Evolutionary conservation across 1,284 basidiomycete genomes (phyloP).

Genomic region (Mrakiaceae sp.): DNA sequence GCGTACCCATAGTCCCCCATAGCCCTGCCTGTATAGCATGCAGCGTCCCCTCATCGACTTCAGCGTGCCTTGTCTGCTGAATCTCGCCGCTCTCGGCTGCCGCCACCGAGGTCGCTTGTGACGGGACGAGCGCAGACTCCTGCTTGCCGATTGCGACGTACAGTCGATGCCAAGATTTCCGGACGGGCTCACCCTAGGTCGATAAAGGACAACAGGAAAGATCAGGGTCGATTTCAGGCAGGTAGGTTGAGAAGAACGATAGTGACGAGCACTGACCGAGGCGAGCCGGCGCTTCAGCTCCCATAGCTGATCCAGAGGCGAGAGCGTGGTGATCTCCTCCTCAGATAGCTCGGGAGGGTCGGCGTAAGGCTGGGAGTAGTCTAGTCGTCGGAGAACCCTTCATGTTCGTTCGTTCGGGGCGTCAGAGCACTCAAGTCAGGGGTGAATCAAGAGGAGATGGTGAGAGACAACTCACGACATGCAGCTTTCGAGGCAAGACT

Average conservation of each 20-base stretch:
- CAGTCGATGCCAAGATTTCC: not conserved
- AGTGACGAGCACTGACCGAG: not conserved
- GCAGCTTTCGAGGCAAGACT: slow-evolving; percentile 29
- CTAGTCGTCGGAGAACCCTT: slow-evolving; percentile 3
- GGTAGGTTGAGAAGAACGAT: not conserved
- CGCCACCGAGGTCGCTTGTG: not conserved
- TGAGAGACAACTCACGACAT: slow-evolving; percentile 24
- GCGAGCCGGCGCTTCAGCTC: slow-evolving; percentile 1
- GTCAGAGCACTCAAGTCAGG: too few relatives aligned
- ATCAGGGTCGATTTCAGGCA: too few relatives aligned
- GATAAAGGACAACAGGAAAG: too few relatives aligned
- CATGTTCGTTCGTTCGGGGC: too few relatives aligned
- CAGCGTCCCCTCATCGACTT: slow-evolving; percentile 4
- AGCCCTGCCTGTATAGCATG: not conserved
- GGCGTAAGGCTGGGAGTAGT: not conserved
- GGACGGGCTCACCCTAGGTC: slow-evolving; percentile 11
- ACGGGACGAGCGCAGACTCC: slow-evolving; percentile 2
- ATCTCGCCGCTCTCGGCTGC: too few relatives aligned
- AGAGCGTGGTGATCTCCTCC: not conserved
- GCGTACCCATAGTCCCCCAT: not conserved
- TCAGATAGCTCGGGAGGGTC: not conserved
- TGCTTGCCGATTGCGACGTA: not conserved
- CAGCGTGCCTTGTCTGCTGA: not conserved
- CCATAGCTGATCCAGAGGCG: slow-evolving; percentile 8
- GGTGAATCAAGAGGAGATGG: not conserved